phyloP scores from a whole-genome alignment of 495 filamentous ascomycete genomes.

The Aspergillus sclerotioniger region DNA sequence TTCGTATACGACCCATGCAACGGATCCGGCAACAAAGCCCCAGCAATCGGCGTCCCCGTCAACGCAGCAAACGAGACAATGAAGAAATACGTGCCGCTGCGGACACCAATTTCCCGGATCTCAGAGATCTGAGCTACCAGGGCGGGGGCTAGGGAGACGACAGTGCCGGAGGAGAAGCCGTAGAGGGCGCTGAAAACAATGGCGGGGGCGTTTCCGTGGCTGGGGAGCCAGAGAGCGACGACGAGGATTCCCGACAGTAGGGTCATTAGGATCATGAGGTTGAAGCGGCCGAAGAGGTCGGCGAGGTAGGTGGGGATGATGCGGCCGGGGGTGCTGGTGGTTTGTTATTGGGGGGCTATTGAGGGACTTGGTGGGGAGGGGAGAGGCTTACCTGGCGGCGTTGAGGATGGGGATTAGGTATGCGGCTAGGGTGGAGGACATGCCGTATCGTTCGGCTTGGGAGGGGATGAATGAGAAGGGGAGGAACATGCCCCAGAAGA shows the following conservation, averaged over 20 bases:
- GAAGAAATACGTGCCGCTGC: constrained; percentile 67
- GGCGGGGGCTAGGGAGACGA: constrained; percentile 59
- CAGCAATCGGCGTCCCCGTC: constrained; percentile 70
- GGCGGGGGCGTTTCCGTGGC: constrained; percentile 55
- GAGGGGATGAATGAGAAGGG: constrained; percentile 33
- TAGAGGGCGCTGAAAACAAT: constrained; percentile 67
- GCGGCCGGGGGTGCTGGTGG: constrained; percentile 62
- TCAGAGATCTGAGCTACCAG: constrained; percentile 71
- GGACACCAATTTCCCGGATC: constrained; percentile 68
- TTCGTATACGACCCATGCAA: constrained; percentile 54
- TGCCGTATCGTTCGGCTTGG: constrained; percentile 25
- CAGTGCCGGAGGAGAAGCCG: constrained; percentile 72
- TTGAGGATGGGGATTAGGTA: constrained; percentile 36
- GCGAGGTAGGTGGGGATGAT: constrained; percentile 70
- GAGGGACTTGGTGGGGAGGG: not conserved
- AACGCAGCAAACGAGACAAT: constrained; percentile 63
- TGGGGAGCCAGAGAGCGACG: constrained; percentile 68
- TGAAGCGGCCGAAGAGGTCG: constrained; percentile 72
- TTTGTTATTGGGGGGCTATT: constrained; percentile 1
- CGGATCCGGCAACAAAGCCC: constrained; percentile 58
- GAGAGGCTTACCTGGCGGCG: constrained; percentile 23
- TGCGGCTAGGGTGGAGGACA: constrained; percentile 22
- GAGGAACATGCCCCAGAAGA: constrained; percentile 34
- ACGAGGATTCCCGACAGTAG: constrained; percentile 60
- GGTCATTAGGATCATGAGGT: constrained; percentile 65